phyloP scores from a whole-genome alignment of 1,284 basidiomycete species.

The Malassezia sympodialis region DNA sequence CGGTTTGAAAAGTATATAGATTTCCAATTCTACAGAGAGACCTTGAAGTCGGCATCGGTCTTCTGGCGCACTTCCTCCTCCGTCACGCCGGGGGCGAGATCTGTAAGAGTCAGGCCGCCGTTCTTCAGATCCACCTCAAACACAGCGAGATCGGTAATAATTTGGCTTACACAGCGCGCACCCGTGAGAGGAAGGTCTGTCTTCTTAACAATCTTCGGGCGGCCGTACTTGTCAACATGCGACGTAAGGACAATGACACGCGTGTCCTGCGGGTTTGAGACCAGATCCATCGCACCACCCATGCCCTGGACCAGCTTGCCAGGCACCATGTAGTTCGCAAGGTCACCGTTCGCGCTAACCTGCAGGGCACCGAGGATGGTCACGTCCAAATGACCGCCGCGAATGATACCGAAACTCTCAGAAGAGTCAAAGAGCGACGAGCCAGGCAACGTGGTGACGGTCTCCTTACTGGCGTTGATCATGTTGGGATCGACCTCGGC shows the following conservation, averaged over 20 bases:
- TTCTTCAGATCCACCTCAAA: slow-evolving; percentile 71
- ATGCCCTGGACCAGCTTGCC: slow-evolving; percentile 69
- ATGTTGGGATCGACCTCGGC: slow-evolving; percentile 44
- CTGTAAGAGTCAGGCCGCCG: slow-evolving; percentile 65
- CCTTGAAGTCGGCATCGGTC: slow-evolving; percentile 66
- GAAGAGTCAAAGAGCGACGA: slow-evolving; percentile 83
- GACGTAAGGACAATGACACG: slow-evolving; percentile 68
- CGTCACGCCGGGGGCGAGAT: slow-evolving; percentile 70
- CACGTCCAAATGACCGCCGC: slow-evolving; percentile 83
- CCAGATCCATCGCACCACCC: slow-evolving; percentile 82
- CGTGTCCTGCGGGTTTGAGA: slow-evolving; percentile 27
- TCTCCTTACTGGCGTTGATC: slow-evolving; percentile 77
- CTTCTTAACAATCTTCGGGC: slow-evolving; percentile 71
- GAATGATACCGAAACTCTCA: slow-evolving; percentile 91
- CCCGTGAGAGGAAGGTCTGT: slow-evolving; percentile 81
- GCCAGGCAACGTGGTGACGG: slow-evolving; percentile 65
- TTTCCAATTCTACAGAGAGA: slow-evolving; percentile 39
- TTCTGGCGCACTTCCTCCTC: slow-evolving; percentile 74
- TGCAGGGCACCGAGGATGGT: slow-evolving; percentile 87
- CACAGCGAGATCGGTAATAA: slow-evolving; percentile 79
- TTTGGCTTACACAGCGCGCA: slow-evolving; percentile 69
- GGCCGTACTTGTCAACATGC: slow-evolving; percentile 78
- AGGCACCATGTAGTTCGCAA: slow-evolving; percentile 97
- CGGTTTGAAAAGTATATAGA: background rate
- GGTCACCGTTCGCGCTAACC: slow-evolving; percentile 83